Evolutionary conservation across 1,284 basidiomycete species (phyloP).

Genomic region (Meripilus lineatus): DNA sequence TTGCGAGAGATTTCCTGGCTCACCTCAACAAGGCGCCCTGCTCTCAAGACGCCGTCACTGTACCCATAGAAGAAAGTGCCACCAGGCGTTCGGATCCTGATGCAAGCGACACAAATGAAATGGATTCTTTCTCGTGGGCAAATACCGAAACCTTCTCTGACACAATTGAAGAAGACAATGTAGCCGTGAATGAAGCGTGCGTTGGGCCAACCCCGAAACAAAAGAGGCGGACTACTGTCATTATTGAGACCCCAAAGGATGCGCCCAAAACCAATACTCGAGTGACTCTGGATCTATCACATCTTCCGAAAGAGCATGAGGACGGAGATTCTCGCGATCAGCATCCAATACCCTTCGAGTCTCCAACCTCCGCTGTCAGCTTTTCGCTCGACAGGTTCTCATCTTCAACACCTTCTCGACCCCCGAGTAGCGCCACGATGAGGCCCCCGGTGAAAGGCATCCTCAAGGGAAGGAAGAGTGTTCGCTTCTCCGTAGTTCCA

Average conservation of each 20-base stretch:
- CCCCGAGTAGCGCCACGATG: constrained; percentile 20
- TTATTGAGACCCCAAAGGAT: constrained; percentile 23
- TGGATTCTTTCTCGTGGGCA: constrained; percentile 12
- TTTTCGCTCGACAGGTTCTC: constrained; percentile 7
- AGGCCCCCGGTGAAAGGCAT: constrained; percentile 26
- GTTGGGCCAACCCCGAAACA: constrained; percentile 11
- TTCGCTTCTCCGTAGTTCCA: constrained; percentile 29
- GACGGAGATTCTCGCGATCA: constrained; percentile 11
- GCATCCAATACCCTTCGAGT: constrained; percentile 20
- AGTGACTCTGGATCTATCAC: constrained; percentile 12
- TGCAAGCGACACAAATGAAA: not conserved
- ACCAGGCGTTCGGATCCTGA: no score
- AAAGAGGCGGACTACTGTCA: constrained; percentile 26
- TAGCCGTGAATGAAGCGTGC: not conserved
- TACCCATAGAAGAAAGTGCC: not conserved
- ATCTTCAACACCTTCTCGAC: constrained; percentile 16
- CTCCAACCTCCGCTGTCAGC: constrained; percentile 5
- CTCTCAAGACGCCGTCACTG: constrained; percentile 18
- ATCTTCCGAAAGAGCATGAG: constrained; percentile 9
- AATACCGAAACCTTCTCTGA: constrained; percentile 4
- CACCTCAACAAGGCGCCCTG: not conserved
- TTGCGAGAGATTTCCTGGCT: constrained; percentile 23
- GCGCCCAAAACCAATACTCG: constrained; percentile 5
- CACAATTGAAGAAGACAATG: not conserved
- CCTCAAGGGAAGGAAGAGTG: constrained; percentile 32